phyloP scores from a whole-genome alignment of 805 yeast species.

The Yarrowia sp. region DNA sequence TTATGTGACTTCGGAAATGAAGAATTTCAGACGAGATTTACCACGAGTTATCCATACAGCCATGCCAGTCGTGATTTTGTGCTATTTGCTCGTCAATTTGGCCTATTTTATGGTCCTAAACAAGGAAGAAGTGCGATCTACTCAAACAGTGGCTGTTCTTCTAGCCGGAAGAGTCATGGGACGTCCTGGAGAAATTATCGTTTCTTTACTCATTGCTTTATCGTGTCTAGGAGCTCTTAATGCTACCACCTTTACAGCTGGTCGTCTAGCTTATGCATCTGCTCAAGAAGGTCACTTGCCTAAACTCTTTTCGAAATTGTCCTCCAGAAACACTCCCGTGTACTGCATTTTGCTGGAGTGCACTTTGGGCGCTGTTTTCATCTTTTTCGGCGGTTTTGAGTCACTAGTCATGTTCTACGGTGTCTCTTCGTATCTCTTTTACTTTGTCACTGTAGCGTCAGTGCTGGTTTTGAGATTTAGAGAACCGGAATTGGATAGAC shows the following conservation, averaged over 20 bases:
- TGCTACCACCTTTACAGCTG: slow-evolving; percentile 42
- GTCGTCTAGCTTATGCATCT: slow-evolving; percentile 41
- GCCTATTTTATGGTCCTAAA: slow-evolving; percentile 70
- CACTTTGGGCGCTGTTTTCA: slow-evolving; percentile 36
- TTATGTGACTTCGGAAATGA: slow-evolving; percentile 45
- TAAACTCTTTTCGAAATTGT: slow-evolving; percentile 33
- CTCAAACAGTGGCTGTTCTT: slow-evolving; percentile 42
- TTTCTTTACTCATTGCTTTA: slow-evolving; percentile 40
- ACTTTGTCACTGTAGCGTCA: slow-evolving; percentile 41
- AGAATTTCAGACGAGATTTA: slow-evolving; percentile 39
- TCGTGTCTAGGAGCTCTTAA: slow-evolving; percentile 46
- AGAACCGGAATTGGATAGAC: slow-evolving; percentile 41
- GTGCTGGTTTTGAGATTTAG: slow-evolving; percentile 39
- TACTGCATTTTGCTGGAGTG: slow-evolving; percentile 40
- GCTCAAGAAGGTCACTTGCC: slow-evolving; percentile 42
- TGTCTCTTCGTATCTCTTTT: slow-evolving; percentile 39
- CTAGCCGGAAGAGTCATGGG: slow-evolving; percentile 39
- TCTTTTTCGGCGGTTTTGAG: slow-evolving; percentile 42
- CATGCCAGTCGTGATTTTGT: slow-evolving; percentile 43
- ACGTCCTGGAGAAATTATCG: slow-evolving; percentile 34
- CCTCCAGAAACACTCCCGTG: slow-evolving; percentile 38
- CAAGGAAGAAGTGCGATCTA: slow-evolving; percentile 46
- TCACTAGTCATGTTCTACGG: slow-evolving; percentile 43
- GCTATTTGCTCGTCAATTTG: slow-evolving; percentile 41
- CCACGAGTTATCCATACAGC: slow-evolving; percentile 43